Percentiles rank a stretch among this genome's conserved stretches.
Conservation (phyloP, 2,329 filamentous ascomycete genomes). For the Fusarium scirpi region DNA sequence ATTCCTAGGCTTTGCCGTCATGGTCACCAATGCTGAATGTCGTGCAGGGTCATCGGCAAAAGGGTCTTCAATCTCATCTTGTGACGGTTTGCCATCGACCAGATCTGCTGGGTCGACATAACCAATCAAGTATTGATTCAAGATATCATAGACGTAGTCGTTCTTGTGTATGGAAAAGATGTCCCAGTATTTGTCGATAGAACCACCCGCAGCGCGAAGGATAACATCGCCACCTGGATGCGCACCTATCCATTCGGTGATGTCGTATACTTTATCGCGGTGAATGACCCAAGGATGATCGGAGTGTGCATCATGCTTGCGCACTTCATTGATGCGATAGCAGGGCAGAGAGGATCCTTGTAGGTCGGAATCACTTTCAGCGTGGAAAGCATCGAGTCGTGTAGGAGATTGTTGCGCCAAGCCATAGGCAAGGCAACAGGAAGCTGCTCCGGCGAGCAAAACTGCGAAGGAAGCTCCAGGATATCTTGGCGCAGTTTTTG, state of each 20-base stretch:
- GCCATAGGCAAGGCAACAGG: conserved; percentile 38
- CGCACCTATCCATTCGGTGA: conserved; percentile 74
- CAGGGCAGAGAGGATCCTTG: conserved; percentile 60
- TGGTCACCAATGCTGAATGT: conserved; percentile 63
- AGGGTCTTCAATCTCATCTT: conserved; percentile 69
- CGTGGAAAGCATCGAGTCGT: conserved; percentile 31
- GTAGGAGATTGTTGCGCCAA: conserved; percentile 35
- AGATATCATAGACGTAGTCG: conserved; percentile 72
- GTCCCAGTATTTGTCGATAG: conserved; percentile 76
- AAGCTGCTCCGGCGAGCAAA: conserved; percentile 34
- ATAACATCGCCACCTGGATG: conserved; percentile 78
- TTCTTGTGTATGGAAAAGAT: conserved; percentile 77
- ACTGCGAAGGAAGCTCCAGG: conserved; percentile 5
- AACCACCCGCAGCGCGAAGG: conserved; percentile 71
- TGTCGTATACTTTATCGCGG: conserved; percentile 75
- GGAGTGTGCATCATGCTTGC: conserved; percentile 64
- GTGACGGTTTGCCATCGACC: conserved; percentile 65
- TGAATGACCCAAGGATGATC: conserved; percentile 72
- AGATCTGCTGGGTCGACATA: conserved; percentile 70
- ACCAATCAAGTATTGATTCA: conserved; percentile 74
- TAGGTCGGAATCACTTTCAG: conserved; percentile 21
- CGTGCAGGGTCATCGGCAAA: conserved; percentile 66
- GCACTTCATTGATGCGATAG: conserved; percentile 64
- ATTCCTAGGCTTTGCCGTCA: conserved; percentile 69
- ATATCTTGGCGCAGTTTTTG: conserved; percentile 9